A percentile compares a stretch with the other conserved stretches of the same genome.
Evolutionary conservation across 2,329 filamentous ascomycete species (phyloP).

Genomic region (Penicillium griseofulvum): DNA sequence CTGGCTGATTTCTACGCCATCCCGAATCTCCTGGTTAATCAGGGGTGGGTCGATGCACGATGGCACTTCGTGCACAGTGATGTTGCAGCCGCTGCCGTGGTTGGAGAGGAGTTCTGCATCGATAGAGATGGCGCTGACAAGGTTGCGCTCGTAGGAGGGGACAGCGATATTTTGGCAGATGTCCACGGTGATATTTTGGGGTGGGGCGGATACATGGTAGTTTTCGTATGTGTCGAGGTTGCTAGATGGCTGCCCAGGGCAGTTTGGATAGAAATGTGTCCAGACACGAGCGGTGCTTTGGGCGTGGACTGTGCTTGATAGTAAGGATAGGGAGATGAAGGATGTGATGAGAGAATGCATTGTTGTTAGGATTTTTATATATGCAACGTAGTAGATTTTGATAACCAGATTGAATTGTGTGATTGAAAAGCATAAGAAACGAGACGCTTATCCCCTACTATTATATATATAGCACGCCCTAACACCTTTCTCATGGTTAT

Average conservation of each 20-base stretch:
- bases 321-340: constrained; percentile 16
- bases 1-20: constrained; percentile 23
- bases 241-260: constrained; percentile 22
- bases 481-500: background rate
- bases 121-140: constrained; percentile 29
- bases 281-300: constrained; percentile 28
- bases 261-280: constrained; percentile 32
- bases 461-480: constrained; percentile 6
- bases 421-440: background rate
- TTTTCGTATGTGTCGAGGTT: constrained; percentile 24
- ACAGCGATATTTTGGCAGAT: constrained; percentile 28
- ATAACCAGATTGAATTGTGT: background rate
- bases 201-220: constrained; percentile 22
- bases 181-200: constrained; percentile 21
- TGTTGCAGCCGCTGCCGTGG: constrained; percentile 25
- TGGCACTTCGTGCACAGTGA: constrained; percentile 34
- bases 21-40: constrained; percentile 21
- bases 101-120: constrained; percentile 24
- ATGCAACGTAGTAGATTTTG: background rate
- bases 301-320: constrained; percentile 21
- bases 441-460: background rate
- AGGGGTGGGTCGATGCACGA: constrained; percentile 32
- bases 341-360: constrained; percentile 19
- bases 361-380: background rate
- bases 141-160: constrained; percentile 22